Percentiles rank a stretch among this genome's conserved stretches.
These are phyloP conservation scores for Xylaria sp. DNA, from an alignment of 2,329 filamentous ascomycete species.

Conservation along the genomic window DNA sequence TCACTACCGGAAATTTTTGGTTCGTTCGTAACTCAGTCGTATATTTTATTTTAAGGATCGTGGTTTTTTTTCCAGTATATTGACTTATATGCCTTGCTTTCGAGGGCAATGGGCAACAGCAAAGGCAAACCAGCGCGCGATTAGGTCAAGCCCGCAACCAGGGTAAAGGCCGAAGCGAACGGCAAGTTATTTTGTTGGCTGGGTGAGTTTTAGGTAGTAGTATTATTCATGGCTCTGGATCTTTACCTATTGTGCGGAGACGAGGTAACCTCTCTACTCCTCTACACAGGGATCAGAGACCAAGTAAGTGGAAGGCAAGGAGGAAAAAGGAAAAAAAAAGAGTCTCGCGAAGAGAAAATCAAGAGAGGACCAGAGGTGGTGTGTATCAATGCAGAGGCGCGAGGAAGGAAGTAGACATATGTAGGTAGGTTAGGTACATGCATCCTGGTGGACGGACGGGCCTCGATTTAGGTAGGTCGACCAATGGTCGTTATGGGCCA, in stretches of 20 bases:
- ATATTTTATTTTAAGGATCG: neutral
- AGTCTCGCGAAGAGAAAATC: constrained; percentile 3
- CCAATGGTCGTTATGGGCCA: constrained; percentile 22
- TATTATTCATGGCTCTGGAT: constrained; percentile 22
- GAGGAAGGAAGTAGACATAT: constrained; percentile 18
- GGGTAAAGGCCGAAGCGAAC: constrained; percentile 5
- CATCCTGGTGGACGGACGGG: constrained; percentile 19
- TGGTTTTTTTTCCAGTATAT: neutral
- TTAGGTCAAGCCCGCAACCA: constrained; percentile 11
- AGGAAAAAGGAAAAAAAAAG: constrained; percentile 17
- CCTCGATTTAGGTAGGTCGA: constrained; percentile 11
- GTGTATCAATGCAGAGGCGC: constrained; percentile 11
- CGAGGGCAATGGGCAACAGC: constrained; percentile 3
- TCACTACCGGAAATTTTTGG: neutral
- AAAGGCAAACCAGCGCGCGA: constrained; percentile 6
- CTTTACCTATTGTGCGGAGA: constrained; percentile 29
- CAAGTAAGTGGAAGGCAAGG: too few relatives aligned
- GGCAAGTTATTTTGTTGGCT: constrained; percentile 12
- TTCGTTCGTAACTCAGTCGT: neutral
- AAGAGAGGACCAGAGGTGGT: neutral
- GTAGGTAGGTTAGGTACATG: constrained; percentile 19
- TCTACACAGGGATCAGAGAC: constrained; percentile 25
- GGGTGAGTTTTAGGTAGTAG: constrained; percentile 18
- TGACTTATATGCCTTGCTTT: constrained; percentile 7
- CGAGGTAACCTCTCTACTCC: constrained; percentile 30